Percentiles rank a stretch among this genome's conserved stretches.
Evolutionary conservation across 2,329 filamentous ascomycete genomes (phyloP).

Genomic region (Alternaria panax): DNA sequence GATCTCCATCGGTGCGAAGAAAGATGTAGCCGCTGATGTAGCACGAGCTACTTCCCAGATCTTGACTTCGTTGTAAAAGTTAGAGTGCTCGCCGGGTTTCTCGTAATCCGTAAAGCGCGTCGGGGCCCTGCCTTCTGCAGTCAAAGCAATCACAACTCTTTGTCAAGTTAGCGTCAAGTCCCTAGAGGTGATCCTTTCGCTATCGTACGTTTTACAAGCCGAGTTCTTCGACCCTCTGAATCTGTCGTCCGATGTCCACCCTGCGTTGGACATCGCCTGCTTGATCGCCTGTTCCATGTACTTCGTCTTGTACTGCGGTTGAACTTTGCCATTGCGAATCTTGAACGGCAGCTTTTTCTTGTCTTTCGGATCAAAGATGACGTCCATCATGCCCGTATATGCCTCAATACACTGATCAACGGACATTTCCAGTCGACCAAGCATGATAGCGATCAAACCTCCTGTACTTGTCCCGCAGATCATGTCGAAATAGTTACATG

Average conservation of each 20-base stretch:
- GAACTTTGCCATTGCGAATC: constrained; percentile 15
- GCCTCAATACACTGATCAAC: constrained; percentile 22
- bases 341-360: constrained; percentile 7
- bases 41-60: neutral
- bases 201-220: constrained; percentile 12
- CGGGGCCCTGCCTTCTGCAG: constrained; percentile 4
- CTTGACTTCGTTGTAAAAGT: constrained; percentile 31
- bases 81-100: constrained; percentile 12
- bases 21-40: neutral
- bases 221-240: constrained; percentile 12
- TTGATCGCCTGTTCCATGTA: constrained; percentile 19
- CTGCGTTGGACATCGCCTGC: constrained; percentile 10
- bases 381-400: constrained; percentile 16
- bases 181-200: neutral
- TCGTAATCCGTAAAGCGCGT: constrained; percentile 13
- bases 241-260: constrained; percentile 3
- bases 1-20: neutral
- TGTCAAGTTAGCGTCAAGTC: neutral
- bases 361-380: constrained; percentile 16
- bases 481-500: constrained; percentile 26
- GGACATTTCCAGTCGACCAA: constrained; percentile 25
- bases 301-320: constrained; percentile 20
- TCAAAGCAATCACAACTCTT: constrained; percentile 16
- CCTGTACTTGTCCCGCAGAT: constrained; percentile 33
- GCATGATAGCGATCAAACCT: constrained; percentile 27